Percentiles rank a stretch among this genome's conserved stretches.
Evolutionary conservation across 2,329 filamentous ascomycete species (phyloP).

Genomic region (Chaetomium sp.): DNA sequence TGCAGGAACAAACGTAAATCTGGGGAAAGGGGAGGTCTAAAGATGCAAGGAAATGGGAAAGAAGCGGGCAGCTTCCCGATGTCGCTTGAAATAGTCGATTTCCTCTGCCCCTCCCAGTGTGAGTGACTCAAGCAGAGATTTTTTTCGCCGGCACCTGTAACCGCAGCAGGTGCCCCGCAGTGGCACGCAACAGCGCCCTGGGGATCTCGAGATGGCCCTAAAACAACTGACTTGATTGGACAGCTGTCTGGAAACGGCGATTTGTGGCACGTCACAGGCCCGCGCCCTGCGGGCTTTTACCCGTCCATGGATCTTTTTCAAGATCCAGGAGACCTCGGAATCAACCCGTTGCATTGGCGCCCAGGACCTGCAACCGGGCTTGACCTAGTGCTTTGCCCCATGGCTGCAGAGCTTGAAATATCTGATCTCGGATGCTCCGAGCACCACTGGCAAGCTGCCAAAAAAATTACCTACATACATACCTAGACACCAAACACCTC

Average conservation of each 20-base stretch:
- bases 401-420: no score
- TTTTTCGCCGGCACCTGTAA: slow-evolving; percentile 32
- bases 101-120: slow-evolving; percentile 26
- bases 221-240: slow-evolving; percentile 30
- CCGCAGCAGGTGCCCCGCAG: slow-evolving; percentile 33
- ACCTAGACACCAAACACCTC: no score
- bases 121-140: slow-evolving; percentile 37
- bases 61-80: slow-evolving; percentile 31
- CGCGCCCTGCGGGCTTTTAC: slow-evolving; percentile 19
- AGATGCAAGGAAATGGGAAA: slow-evolving; percentile 27
- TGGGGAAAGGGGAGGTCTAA: slow-evolving; percentile 5
- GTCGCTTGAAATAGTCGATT: slow-evolving; percentile 36
- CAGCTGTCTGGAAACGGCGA: slow-evolving; percentile 22
- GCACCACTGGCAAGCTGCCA: no score
- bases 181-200: slow-evolving; percentile 29
- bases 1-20: slow-evolving; percentile 3
- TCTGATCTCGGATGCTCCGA: no score
- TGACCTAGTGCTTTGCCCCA: neutral
- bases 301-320: slow-evolving; percentile 7
- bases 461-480: no score
- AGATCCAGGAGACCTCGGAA: slow-evolving; percentile 5
- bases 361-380: neutral
- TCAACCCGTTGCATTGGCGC: neutral
- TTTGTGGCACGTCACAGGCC: slow-evolving; percentile 26
- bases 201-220: slow-evolving; percentile 20